Base-by-base conservation (phyloP, 2,329 filamentous ascomycete genomes). In the Ramularia endophylla region DNA sequence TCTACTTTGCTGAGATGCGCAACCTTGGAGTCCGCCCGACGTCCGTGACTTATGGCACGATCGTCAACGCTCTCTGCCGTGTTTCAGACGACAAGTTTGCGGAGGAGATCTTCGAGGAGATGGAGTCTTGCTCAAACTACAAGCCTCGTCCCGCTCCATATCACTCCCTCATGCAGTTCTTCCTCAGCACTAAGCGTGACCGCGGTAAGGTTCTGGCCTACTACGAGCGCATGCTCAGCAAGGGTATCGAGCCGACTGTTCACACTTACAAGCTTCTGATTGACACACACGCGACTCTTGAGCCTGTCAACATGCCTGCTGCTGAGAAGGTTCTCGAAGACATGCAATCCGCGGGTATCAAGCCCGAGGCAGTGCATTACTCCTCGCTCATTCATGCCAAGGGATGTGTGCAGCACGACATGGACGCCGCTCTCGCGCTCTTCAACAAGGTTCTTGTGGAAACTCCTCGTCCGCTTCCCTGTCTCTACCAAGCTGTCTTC, bases 131-230 rank as follows among this genome's bases (percentile, higher is more conserved):
- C 83, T 84, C 88, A 43, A 98, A 98, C 72, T 98, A 98, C 78
- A 97, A 95, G 73, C 87, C 92, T 29, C 84, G 92, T 8, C 89
- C 92, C 18, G 92, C 92, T 17, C 92, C 92, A 1, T 98, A 98
- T 75, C 95, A 98, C 73, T 94, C 87, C 67, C 85, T 98, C 81
- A 98, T 98, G 80, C 92, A 98, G 64, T 97, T 95, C 71, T 98
- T 97, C 78, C 74, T 97, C 54, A 94, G 87, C 43, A 97, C 90
- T 41, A 97, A 97, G 78, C 87, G 88, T 39, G 90, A 98, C 65
- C 90, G 92, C 69, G 71, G 75, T 64, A 97, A 97, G 78, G 90
- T 95, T 4, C 75, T 98, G 17, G 76, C 82, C 22, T 98, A 97
- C 74, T 97, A 94, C 62, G 83, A 94, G 65, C 86, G 90, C 48